Conservation (phyloP, 1,284 basidiomycete genomes). For the Ganoderma lucidum region DNA sequence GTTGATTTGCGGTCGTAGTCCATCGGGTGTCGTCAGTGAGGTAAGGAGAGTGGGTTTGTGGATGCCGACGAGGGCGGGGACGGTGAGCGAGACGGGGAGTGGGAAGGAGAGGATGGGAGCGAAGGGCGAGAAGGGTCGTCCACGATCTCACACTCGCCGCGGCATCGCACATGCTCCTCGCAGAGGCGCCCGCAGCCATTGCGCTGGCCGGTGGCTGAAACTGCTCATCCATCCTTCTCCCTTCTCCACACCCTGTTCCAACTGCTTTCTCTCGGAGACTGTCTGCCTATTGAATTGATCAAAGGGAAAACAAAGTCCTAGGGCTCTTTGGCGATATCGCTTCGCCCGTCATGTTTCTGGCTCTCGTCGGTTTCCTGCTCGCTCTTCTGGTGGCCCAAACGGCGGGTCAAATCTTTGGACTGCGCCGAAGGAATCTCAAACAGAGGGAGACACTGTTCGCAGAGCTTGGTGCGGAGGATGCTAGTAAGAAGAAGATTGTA, state of each 20-base stretch:
- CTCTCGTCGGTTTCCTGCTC: slow-evolving; percentile 19
- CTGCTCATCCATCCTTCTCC: not conserved
- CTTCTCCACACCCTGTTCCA: not conserved
- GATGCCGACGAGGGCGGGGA: slow-evolving; percentile 16
- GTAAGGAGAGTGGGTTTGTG: slow-evolving; percentile 21
- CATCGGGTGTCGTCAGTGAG: slow-evolving; percentile 40
- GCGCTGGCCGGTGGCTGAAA: not conserved
- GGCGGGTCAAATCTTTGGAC: slow-evolving; percentile 23
- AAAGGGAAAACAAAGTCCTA: not conserved
- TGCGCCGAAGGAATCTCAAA: slow-evolving; percentile 24
- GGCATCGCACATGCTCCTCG: not conserved
- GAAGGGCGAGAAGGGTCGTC: slow-evolving; percentile 12
- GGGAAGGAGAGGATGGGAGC: slow-evolving; percentile 4
- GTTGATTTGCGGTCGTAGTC: slow-evolving; percentile 74
- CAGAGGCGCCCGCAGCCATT: not conserved
- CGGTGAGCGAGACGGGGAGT: slow-evolving; percentile 3
- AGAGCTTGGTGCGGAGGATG: slow-evolving; percentile 21
- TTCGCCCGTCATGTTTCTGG: slow-evolving; percentile 19
- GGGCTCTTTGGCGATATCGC: not conserved
- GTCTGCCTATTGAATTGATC: not conserved
- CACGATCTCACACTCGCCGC: not conserved
- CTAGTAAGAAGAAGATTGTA: slow-evolving; percentile 55
- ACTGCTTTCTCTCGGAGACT: not conserved
- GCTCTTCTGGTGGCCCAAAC: slow-evolving; percentile 16
- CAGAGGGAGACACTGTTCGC: slow-evolving; percentile 19